Evolutionary conservation across 192 early-diverging fungal genomes (phyloP), one percentile per base, ranked within the genome.

Genomic region (Kickxella alabastrina): DNA sequence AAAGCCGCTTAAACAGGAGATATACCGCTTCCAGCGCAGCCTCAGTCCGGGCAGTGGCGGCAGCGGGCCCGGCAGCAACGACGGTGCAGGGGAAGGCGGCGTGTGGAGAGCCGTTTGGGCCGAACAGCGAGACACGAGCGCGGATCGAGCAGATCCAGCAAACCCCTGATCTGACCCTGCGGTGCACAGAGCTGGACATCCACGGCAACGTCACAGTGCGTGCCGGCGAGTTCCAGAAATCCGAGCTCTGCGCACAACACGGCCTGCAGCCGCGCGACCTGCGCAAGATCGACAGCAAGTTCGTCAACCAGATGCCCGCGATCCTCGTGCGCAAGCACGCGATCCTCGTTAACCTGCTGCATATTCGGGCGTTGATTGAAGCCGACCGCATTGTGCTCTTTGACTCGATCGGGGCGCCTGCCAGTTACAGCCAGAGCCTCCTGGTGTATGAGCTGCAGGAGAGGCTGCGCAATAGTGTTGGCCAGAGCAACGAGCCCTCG

Each of bases 381-480:
- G 83, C 85, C 19, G 87, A 91, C 63, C 67, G 78, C 28, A 83
- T 89, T 0, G 85, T 92, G 28, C 70, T 94, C 13, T 87, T 91
- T 37, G 83, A 87, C 65, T 79, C 85, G 7, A 81, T 82, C 53
- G 85, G 83, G 49, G 68, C 81, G 6, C 80, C 83, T 2, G 75
- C 82, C 39, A 83, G 75, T 43, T 86, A 88, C 52, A 83, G 82
- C 52, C 87, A 92, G 64, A 78, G 78, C 13, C 58, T 81, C 26
- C 89, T 92, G 51, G 78, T 92, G 28, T 82, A 87, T 37, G 90
- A 92, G 55, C 73, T 92, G 24, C 85, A 89, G 57, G 84, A 87
- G 44, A 79, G 85, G 26, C 61, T 94, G 40, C 73, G 77, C 39
- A 72, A 69, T 59, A 80, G 73, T 15, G 68, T 72, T 13, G 44